Conservation (phyloP, 1,284 basidiomycete species). For the Austroboletus olivaceoglutinosus region DNA sequence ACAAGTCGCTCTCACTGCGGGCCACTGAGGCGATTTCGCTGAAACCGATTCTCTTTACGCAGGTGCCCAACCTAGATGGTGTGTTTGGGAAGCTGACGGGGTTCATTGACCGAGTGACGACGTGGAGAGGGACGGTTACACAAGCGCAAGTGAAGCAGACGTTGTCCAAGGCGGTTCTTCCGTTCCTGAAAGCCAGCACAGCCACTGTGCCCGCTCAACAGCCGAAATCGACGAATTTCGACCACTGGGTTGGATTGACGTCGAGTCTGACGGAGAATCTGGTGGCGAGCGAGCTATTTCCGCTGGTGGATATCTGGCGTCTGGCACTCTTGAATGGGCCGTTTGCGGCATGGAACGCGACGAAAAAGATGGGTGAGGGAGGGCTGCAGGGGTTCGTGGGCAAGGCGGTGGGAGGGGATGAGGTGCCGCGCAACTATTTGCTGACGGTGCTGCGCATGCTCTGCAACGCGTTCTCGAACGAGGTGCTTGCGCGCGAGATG, state of each 20-base stretch:
- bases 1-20: slow-evolving; percentile 61
- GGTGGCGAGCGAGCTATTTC: slow-evolving; percentile 66
- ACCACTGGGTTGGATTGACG: slow-evolving; percentile 39
- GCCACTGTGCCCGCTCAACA: slow-evolving; percentile 22
- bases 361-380: slow-evolving; percentile 33
- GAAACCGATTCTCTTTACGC: slow-evolving; percentile 73
- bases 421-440: slow-evolving; percentile 51
- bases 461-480: slow-evolving; percentile 68
- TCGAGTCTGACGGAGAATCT: slow-evolving; percentile 47
- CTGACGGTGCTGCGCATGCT: slow-evolving; percentile 72
- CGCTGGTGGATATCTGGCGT: slow-evolving; percentile 82
- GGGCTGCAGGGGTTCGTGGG: slow-evolving; percentile 45
- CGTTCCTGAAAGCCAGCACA: slow-evolving; percentile 66
- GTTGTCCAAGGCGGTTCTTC: slow-evolving; percentile 50
- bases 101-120: slow-evolving; percentile 52
- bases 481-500: slow-evolving; percentile 51
- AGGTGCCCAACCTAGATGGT: slow-evolving; percentile 66
- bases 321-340: slow-evolving; percentile 67
- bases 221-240: slow-evolving; percentile 12
- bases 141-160: slow-evolving; percentile 48
- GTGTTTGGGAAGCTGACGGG: slow-evolving; percentile 62
- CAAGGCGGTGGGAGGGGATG: slow-evolving; percentile 39
- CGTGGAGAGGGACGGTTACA: slow-evolving; percentile 34
- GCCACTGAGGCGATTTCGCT: slow-evolving; percentile 63
- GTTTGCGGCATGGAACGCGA: slow-evolving; percentile 52